phyloP scores from a whole-genome alignment of 163 green algal genomes.

The Scenedesmus sp. region DNA sequence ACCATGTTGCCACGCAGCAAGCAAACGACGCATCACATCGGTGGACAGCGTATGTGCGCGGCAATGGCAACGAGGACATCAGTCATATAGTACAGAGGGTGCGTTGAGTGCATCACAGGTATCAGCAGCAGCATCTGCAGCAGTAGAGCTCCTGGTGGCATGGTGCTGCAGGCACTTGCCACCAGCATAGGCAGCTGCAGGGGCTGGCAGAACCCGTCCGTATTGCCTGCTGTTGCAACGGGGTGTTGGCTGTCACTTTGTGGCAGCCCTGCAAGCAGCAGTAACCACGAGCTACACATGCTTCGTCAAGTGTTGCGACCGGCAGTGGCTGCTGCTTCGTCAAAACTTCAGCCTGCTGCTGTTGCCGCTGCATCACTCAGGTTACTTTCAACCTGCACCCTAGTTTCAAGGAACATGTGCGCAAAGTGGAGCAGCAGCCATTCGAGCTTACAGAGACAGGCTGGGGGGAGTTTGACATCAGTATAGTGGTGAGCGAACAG shows the following conservation, averaged over 20 bases:
- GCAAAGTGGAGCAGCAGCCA: slow-evolving; percentile 79
- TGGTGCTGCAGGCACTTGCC: background rate
- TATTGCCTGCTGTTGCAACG: too few relatives aligned
- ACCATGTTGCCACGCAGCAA: slow-evolving; percentile 53
- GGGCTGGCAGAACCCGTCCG: too few relatives aligned
- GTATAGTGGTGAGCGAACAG: slow-evolving; percentile 73
- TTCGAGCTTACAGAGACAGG: slow-evolving; percentile 95
- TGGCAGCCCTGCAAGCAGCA: background rate
- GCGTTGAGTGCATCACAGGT: background rate
- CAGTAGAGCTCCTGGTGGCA: background rate
- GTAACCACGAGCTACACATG: background rate
- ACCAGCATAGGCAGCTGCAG: background rate
- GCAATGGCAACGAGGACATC: slow-evolving; percentile 83
- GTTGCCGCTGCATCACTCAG: slow-evolving; percentile 56
- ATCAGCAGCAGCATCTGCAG: background rate
- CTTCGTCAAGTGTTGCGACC: background rate
- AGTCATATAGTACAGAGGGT: slow-evolving; percentile 86
- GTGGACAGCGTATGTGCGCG: slow-evolving; percentile 96
- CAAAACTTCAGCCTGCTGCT: background rate
- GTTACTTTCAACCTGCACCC: slow-evolving; percentile 95
- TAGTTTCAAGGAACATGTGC: slow-evolving; percentile 87
- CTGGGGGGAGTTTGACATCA: slow-evolving; percentile 99
- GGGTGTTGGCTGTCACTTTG: too few relatives aligned
- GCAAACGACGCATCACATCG: slow-evolving; percentile 89
- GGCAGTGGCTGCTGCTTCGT: too few relatives aligned